phyloP scores from a whole-genome alignment of 2,329 filamentous ascomycete genomes.

The Beauveria pseudobassiana region DNA sequence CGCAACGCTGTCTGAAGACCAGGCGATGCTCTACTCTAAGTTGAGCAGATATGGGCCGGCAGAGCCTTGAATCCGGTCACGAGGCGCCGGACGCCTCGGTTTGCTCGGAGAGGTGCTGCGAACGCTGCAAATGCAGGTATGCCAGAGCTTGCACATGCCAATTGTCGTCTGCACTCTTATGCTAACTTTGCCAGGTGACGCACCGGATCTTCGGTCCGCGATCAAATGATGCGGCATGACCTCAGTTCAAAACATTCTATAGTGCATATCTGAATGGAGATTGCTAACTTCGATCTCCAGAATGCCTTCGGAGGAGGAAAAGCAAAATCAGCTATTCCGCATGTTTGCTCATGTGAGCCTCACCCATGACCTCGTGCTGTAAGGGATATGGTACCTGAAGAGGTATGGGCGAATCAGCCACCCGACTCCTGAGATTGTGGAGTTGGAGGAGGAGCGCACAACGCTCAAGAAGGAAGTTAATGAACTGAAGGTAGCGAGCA shows the following conservation, averaged over 20 bases:
- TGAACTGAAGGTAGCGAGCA: too few relatives aligned
- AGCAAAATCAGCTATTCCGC: slow-evolving; percentile 16
- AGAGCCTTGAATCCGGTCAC: slow-evolving; percentile 19
- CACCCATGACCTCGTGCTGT: slow-evolving; percentile 20
- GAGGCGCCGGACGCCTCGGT: slow-evolving; percentile 15
- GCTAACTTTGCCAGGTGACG: slow-evolving; percentile 15
- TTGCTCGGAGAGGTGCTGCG: slow-evolving; percentile 16
- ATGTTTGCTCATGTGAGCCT: slow-evolving; percentile 21
- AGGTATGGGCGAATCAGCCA: slow-evolving; percentile 20
- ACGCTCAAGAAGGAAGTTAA: too few relatives aligned
- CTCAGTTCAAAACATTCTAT: slow-evolving; percentile 21
- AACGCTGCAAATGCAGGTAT: slow-evolving; percentile 19
- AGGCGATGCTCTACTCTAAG: slow-evolving; percentile 20
- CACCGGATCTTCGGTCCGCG: slow-evolving; percentile 19
- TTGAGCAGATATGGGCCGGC: slow-evolving; percentile 20
- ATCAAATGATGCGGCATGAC: slow-evolving; percentile 25
- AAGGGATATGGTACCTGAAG: slow-evolving; percentile 22
- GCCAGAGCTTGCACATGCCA: background rate
- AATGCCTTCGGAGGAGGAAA: slow-evolving; percentile 20
- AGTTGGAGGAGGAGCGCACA: slow-evolving; percentile 13
- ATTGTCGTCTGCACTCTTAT: background rate
- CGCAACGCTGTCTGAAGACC: slow-evolving; percentile 10
- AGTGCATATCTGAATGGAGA: slow-evolving; percentile 23
- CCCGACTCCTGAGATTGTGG: slow-evolving; percentile 21
- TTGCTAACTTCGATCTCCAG: slow-evolving; percentile 21